Conservation (phyloP, 1,139 yeast genomes). For the Barnettozyma hawaiiensis region DNA sequence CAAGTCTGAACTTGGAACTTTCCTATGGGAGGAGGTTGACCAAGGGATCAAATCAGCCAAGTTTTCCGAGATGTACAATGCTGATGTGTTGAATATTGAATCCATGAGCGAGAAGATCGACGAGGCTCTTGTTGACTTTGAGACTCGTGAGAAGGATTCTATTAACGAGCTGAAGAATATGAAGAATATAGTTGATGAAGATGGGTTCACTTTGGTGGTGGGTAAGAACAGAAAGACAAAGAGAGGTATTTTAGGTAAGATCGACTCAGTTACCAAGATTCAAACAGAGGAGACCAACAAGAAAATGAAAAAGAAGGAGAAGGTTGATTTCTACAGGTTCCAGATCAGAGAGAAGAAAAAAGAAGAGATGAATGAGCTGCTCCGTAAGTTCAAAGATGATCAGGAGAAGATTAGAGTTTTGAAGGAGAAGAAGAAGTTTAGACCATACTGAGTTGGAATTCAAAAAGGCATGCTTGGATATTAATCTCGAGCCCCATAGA, state of each 20-base stretch:
- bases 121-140: constrained; percentile 59
- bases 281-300: constrained; percentile 27
- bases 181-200: constrained; percentile 73
- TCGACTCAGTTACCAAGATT: constrained; percentile 37
- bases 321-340: constrained; percentile 90
- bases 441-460: constrained; percentile 54
- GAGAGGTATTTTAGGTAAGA: constrained; percentile 53
- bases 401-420: constrained; percentile 76
- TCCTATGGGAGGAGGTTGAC: constrained; percentile 30
- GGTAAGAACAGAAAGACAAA: constrained; percentile 80
- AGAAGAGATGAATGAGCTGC: constrained; percentile 82
- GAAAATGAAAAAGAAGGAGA: constrained; percentile 71
- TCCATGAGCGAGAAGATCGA: constrained; percentile 49
- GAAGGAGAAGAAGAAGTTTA: constrained; percentile 77
- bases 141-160: constrained; percentile 62
- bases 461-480: not conserved
- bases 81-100: constrained; percentile 26
- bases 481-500: not conserved
- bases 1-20: constrained; percentile 11
- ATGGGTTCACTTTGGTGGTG: constrained; percentile 88
- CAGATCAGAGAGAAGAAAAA: constrained; percentile 93
- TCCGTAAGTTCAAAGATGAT: constrained; percentile 80
- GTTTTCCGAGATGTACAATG: constrained; percentile 28
- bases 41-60: constrained; percentile 28
- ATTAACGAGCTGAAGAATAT: constrained; percentile 50